Percentiles rank a stretch among this genome's conserved stretches.
These are phyloP conservation scores for Cordyceps cicadae DNA, from an alignment of 2,329 filamentous ascomycete species.

Conservation along the genomic window DNA sequence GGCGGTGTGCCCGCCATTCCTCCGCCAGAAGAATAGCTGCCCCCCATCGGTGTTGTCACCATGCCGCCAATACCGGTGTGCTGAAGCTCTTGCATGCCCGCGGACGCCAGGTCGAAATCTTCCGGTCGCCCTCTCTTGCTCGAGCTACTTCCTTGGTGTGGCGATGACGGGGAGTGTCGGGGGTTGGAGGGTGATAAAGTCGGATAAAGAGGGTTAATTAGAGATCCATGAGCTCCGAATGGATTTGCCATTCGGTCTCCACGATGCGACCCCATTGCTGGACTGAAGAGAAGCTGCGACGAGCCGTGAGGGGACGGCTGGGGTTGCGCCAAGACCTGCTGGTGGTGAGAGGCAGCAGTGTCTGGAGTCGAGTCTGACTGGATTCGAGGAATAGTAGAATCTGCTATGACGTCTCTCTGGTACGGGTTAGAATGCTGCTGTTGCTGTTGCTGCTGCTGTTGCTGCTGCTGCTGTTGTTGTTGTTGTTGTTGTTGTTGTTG, in stretches of 20 bases:
- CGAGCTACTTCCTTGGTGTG: slow-evolving; percentile 24
- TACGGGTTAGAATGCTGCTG: slow-evolving; percentile 16
- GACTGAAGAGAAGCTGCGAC: slow-evolving; percentile 11
- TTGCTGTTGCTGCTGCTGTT: slow-evolving; percentile 20
- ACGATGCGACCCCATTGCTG: slow-evolving; percentile 44
- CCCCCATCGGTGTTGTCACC: slow-evolving; percentile 45
- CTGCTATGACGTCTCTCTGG: slow-evolving; percentile 6
- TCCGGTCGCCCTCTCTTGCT: slow-evolving; percentile 48
- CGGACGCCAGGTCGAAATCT: slow-evolving; percentile 48
- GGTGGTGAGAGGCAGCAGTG: neutral
- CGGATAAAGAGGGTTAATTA: slow-evolving; percentile 45
- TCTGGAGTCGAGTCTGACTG: slow-evolving; percentile 6
- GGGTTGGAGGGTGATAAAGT: slow-evolving; percentile 35
- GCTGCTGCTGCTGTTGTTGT: slow-evolving; percentile 7
- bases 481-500: too few relatives aligned
- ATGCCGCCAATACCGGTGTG: slow-evolving; percentile 48
- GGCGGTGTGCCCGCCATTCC: slow-evolving; percentile 16
- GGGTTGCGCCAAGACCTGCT: slow-evolving; percentile 7
- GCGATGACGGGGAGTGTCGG: slow-evolving; percentile 21
- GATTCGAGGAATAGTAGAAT: slow-evolving; percentile 6
- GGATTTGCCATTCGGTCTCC: slow-evolving; percentile 47
- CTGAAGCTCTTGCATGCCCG: slow-evolving; percentile 43
- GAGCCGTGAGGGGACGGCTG: slow-evolving; percentile 10
- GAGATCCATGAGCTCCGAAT: slow-evolving; percentile 41
- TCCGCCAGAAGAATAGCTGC: slow-evolving; percentile 34